These are phyloP conservation scores for Tulasnella sp. DNA, from an alignment of 768 basidiomycete genomes.

Conservation along the genomic window DNA sequence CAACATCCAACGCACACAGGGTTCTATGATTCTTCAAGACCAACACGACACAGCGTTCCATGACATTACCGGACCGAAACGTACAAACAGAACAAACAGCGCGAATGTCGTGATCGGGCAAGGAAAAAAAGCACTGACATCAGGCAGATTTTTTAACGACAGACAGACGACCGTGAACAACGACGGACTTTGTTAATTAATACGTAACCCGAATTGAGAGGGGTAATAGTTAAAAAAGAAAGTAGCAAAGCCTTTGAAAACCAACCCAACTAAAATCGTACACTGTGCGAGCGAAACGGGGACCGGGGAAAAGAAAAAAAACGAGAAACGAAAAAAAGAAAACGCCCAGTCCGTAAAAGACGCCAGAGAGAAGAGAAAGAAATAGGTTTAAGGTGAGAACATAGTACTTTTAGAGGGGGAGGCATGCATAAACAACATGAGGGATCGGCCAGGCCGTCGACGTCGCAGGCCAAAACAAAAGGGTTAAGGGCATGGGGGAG, in stretches of 20 bases:
- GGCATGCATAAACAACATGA: background rate
- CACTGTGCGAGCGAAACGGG: background rate
- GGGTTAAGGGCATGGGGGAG: conserved; percentile 2
- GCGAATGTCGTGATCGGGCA: background rate
- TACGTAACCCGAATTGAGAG: background rate
- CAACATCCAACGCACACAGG: background rate
- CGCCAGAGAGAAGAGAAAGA: background rate
- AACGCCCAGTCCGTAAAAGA: background rate
- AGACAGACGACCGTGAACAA: background rate
- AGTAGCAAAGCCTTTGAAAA: background rate
- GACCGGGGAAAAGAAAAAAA: background rate
- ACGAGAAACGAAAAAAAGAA: background rate
- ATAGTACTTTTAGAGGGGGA: background rate
- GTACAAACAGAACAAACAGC: background rate
- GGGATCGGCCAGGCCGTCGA: background rate
- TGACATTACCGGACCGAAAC: background rate
- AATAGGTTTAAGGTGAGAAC: background rate
- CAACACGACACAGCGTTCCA: background rate
- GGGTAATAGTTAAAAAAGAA: background rate
- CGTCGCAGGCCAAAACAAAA: background rate
- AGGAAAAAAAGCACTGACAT: background rate
- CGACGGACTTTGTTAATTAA: background rate
- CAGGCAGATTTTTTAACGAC: background rate
- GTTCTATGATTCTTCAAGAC: background rate
- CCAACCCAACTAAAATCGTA: background rate